Conservation (phyloP, 2,329 filamentous ascomycete genomes). For the Fusarium drepaniforme region DNA sequence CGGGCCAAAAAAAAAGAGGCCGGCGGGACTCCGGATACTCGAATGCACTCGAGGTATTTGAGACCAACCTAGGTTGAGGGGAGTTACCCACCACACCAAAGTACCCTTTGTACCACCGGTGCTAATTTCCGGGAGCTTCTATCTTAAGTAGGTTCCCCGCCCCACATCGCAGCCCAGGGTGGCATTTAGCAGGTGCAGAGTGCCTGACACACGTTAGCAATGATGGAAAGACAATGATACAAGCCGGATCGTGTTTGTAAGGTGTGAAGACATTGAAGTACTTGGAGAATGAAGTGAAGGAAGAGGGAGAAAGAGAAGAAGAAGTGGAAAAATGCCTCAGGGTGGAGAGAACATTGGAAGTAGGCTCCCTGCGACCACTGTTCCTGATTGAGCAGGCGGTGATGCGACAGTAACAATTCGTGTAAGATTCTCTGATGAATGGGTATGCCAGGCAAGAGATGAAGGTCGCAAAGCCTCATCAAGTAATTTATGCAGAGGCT, state of each 20-base stretch:
- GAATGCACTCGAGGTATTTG: background rate
- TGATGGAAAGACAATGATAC: background rate
- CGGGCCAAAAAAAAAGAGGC: background rate
- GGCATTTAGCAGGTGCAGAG: background rate
- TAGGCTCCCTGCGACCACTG: background rate
- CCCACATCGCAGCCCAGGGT: background rate
- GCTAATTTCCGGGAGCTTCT: background rate
- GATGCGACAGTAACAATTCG: background rate
- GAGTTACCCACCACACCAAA: background rate
- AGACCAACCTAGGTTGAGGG: background rate
- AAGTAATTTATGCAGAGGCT: rapidly evolving
- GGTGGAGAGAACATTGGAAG: background rate
- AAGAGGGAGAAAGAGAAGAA: background rate
- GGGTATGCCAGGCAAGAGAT: background rate
- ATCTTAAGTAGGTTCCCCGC: background rate
- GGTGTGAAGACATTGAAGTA: background rate
- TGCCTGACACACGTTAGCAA: background rate
- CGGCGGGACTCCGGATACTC: background rate
- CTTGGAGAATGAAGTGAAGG: background rate
- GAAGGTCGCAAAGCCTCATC: background rate
- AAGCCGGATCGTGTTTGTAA: background rate
- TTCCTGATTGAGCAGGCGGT: background rate
- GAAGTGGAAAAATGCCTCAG: background rate
- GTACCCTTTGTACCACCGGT: background rate
- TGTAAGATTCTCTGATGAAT: background rate